Conservation (phyloP, 169 alveolate species). For the Neospora caninum region DNA sequence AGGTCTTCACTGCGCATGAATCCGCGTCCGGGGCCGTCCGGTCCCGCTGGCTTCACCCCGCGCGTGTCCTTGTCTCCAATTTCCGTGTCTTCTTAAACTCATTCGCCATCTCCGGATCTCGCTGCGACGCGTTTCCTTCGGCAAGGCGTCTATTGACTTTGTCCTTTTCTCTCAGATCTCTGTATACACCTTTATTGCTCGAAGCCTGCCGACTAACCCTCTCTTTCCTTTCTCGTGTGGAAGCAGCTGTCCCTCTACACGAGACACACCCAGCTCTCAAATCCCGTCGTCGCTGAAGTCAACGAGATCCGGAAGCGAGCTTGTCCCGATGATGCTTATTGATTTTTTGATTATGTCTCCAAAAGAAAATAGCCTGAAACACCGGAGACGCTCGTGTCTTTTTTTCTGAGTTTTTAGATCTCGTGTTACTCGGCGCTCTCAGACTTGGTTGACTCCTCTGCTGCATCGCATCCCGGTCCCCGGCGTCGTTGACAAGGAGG, state of each 20-base stretch:
- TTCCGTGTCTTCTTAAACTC: neutral
- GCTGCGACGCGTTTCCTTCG: neutral
- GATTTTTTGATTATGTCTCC: neutral
- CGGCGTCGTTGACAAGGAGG: neutral
- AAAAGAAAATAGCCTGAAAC: neutral
- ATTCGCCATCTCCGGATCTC: neutral
- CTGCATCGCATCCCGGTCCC: neutral
- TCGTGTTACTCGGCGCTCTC: neutral
- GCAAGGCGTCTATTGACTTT: neutral
- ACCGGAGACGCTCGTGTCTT: neutral
- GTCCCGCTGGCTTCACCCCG: conserved; percentile 2
- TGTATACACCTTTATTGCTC: neutral
- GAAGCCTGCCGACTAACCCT: neutral
- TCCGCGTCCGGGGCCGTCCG: neutral
- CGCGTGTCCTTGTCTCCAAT: conserved; percentile 3
- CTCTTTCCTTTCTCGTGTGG: neutral
- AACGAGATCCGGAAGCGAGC: too few species aligned
- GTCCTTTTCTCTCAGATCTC: neutral
- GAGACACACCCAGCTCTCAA: neutral
- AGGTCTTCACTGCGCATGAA: neutral
- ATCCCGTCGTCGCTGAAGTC: neutral
- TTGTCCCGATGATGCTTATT: neutral
- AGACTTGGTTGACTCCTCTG: neutral
- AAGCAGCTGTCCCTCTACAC: neutral
- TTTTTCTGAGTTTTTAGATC: neutral